Conservation (phyloP, 805 yeast genomes). For the Scheffersomyces stipitis region DNA sequence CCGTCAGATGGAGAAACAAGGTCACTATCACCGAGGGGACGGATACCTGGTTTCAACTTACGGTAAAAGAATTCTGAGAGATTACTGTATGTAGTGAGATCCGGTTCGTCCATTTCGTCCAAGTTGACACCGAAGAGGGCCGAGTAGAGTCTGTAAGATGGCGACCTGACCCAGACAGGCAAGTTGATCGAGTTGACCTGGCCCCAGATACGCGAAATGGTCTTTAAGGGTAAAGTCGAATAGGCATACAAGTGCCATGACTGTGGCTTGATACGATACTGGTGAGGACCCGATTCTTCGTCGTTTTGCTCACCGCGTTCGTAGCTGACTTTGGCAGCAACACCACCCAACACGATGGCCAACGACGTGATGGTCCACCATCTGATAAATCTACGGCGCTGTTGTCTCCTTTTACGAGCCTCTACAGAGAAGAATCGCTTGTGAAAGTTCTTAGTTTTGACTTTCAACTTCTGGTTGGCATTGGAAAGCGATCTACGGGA, state of each 20-base stretch:
- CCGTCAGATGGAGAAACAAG: conserved; percentile 95
- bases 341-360: conserved; percentile 53
- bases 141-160: conserved; percentile 78
- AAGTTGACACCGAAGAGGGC: conserved; percentile 82
- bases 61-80: conserved; percentile 91
- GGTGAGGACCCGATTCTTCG: conserved; percentile 26
- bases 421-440: conserved; percentile 43
- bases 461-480: conserved; percentile 36
- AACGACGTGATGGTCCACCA: conserved; percentile 59
- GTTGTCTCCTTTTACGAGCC: conserved; percentile 40
- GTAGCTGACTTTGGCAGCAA: conserved; percentile 46
- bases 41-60: conserved; percentile 67
- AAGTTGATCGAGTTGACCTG: conserved; percentile 75
- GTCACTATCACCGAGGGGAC: conserved; percentile 69
- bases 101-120: conserved; percentile 84
- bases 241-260: conserved; percentile 92
- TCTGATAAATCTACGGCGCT: conserved; percentile 40
- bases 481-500: conserved; percentile 33
- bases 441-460: conserved; percentile 36
- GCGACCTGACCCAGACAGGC: conserved; percentile 86
- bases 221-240: conserved; percentile 85
- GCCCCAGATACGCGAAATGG: conserved; percentile 94
- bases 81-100: conserved; percentile 71
- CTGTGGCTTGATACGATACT: conserved; percentile 56
- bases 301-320: conserved; percentile 35